These are phyloP conservation scores for Arthrobotrys sinensis DNA, from an alignment of 2,329 filamentous ascomycete species.

Conservation along the genomic window DNA sequence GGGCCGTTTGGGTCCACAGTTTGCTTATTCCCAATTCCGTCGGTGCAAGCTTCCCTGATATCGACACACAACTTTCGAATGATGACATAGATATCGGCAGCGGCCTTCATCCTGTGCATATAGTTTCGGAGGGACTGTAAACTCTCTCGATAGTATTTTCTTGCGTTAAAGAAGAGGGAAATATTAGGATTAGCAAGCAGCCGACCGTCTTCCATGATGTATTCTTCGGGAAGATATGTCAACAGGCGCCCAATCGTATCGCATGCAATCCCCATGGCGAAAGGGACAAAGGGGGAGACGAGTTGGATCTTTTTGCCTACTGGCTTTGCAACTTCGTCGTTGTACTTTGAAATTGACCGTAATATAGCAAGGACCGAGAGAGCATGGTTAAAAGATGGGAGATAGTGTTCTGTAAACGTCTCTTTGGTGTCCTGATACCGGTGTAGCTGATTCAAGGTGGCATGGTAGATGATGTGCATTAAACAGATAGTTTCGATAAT, in stretches of 20 bases:
- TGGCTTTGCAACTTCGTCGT: conserved; percentile 56
- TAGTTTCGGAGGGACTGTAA: conserved; percentile 51
- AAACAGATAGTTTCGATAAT: conserved; percentile 58
- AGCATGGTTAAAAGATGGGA: conserved; percentile 52
- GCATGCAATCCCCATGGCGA: conserved; percentile 55
- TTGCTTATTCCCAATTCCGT: conserved; percentile 30
- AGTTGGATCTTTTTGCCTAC: conserved; percentile 56
- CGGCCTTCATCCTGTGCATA: conserved; percentile 56
- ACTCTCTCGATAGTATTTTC: conserved; percentile 59
- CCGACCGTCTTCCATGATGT: conserved; percentile 59
- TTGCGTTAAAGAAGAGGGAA: conserved; percentile 56
- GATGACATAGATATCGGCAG: conserved; percentile 57
- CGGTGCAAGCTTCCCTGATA: conserved; percentile 55
- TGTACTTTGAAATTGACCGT: conserved; percentile 51
- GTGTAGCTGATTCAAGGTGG: conserved; percentile 56
- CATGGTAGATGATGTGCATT: conserved; percentile 53
- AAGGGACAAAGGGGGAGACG: conserved; percentile 51
- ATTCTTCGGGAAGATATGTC: conserved; percentile 59
- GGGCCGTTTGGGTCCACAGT: conserved; percentile 28
- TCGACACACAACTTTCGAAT: conserved; percentile 58
- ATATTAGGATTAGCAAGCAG: conserved; percentile 53
- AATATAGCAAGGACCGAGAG: conserved; percentile 48
- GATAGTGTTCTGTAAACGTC: conserved; percentile 50
- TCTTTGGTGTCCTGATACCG: conserved; percentile 57
- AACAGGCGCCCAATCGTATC: conserved; percentile 59